Conservation (phyloP, 2,329 filamentous ascomycete species). For the Aureobasidium sp. region DNA sequence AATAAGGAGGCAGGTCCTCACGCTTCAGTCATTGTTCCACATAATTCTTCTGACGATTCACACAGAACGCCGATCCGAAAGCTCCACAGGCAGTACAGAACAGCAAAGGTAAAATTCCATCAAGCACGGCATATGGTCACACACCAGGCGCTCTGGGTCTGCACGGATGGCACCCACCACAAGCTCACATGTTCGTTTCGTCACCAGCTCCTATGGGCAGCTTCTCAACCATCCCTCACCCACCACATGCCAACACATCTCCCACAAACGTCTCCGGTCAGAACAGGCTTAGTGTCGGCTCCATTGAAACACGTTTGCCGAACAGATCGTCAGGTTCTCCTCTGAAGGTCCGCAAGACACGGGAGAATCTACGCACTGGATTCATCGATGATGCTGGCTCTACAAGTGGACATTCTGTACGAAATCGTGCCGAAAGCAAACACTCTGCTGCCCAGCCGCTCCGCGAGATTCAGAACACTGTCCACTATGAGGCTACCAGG, state of each 20-base stretch:
- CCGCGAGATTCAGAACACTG: neutral
- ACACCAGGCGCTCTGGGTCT: neutral
- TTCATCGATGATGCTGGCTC: neutral
- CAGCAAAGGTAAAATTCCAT: neutral
- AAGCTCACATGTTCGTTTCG: slow-evolving; percentile 10
- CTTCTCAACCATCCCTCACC: neutral
- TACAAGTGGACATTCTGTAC: neutral
- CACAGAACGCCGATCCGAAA: slow-evolving; percentile 2
- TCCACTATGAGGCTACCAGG: neutral
- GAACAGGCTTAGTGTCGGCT: neutral
- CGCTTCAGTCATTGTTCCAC: too few species aligned
- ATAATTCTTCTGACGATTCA: neutral
- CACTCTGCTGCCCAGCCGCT: neutral
- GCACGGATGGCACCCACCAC: slow-evolving; percentile 6
- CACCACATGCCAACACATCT: neutral
- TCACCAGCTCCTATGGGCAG: neutral
- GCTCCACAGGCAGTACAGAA: neutral
- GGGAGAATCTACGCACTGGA: slow-evolving; percentile 27
- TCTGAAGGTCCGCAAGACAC: slow-evolving; percentile 29
- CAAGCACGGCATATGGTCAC: neutral
- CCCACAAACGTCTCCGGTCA: neutral
- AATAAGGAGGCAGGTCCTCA: neutral
- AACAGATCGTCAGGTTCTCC: slow-evolving; percentile 21
- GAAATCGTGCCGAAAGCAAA: neutral
- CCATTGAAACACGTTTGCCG: neutral